Conservation (phyloP, 352 stramenopile genomes). For the Aphanomyces euteiches region DNA sequence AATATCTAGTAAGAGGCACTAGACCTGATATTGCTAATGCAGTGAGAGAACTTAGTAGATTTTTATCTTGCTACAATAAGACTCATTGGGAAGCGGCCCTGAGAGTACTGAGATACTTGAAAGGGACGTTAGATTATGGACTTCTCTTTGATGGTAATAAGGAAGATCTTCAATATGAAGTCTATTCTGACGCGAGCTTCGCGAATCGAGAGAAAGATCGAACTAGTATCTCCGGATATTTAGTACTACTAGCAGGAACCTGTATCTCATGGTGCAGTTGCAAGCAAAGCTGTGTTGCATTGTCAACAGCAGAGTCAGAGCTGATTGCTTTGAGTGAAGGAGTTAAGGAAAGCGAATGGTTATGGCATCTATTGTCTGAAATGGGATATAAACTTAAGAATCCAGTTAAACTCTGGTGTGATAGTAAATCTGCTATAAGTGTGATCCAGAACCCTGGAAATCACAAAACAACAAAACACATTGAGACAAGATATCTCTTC, state of each 20-base stretch:
- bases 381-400: too few relatives aligned
- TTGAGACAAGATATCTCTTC: too few relatives aligned
- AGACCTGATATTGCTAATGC: conserved; percentile 36
- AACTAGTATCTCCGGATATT: conserved; percentile 27
- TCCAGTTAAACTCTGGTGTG: too few relatives aligned
- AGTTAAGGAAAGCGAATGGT: too few relatives aligned
- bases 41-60: conserved; percentile 36
- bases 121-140: conserved; percentile 18
- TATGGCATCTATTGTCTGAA: too few relatives aligned
- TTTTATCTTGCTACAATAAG: conserved; percentile 37
- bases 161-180: neutral
- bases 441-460: too few relatives aligned
- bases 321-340: too few relatives aligned
- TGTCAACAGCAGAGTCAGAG: too few relatives aligned
- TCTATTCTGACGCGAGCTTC: neutral
- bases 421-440: too few relatives aligned
- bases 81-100: neutral
- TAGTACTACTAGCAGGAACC: conserved; percentile 21
- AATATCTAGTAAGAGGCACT: neutral
- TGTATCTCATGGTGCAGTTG: conserved; percentile 31
- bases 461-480: too few relatives aligned
- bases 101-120: conserved; percentile 34
- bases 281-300: conserved; percentile 5
- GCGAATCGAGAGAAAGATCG: conserved; percentile 22
- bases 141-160: neutral